Evolutionary conservation across 2,329 filamentous ascomycete genomes (phyloP), one percentile per base, ranked within the genome.

Genomic region (Colletotrichum agaves): DNA sequence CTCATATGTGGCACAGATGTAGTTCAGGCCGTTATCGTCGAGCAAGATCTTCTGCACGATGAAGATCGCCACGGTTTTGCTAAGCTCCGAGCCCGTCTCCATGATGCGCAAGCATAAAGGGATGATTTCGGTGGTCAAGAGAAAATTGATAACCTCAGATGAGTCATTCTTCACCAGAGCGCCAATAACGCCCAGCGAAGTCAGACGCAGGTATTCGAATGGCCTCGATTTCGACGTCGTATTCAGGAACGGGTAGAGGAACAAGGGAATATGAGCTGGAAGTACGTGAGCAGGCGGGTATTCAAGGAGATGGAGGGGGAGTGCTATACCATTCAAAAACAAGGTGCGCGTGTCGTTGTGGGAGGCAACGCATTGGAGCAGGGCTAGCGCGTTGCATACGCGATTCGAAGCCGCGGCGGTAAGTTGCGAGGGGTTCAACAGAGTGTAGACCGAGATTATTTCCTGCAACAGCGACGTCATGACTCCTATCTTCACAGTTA

Each of bases 11-110:
- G 97, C 95, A 81, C 96, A 99, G 67, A 99, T 99, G 80, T 99
- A 99, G 75, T 96, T 96, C 70, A 99, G 87, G 4, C 96, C 96
- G 74, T 97, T 95, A 75, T 99, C 96, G 76, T 99, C 96, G 3
- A 99, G 88, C 59, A 99, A 83, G 27, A 99, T 99, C 86, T 99
- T 99, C 81, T 99, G 96, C 17, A 99, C 96, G 74, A 99, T 99
- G 83, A 99, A 99, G 75, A 99, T 99, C 66, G 96, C 96, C 13
- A 99, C 96, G 0, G 96, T 99, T 85, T 99, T 99, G 85, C 94
- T 98, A 69, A 99, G 87, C 81, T 99, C 96, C 0, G 94, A 98
- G 56, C 96, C 96, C 0, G 96, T 99, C 83, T 99, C 96, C 96
- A 99, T 99, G 76, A 99, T 99, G 69, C 96, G 91, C 49, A 99